phyloP scores from a whole-genome alignment of 176 grass and related monocot species.

The Poa annua region DNA sequence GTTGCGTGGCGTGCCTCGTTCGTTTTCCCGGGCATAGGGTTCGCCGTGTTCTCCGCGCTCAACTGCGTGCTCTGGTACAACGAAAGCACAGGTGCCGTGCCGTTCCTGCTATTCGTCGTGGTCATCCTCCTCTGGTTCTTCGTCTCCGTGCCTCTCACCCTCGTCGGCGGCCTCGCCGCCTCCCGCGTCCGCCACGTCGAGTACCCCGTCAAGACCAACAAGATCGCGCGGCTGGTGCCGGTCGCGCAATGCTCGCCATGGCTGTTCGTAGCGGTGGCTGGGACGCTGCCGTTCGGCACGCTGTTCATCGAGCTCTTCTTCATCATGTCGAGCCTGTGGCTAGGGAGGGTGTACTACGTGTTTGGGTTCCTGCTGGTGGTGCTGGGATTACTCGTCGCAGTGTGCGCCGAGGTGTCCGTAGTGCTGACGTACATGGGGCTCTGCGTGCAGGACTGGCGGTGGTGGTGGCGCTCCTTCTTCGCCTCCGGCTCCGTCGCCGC shows the following conservation, averaged over 20 bases:
- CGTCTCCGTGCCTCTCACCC: slow-evolving; percentile 70
- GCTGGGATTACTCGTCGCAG: slow-evolving; percentile 56
- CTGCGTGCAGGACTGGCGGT: slow-evolving; percentile 67
- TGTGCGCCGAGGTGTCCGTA: slow-evolving; percentile 69
- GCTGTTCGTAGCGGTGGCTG: slow-evolving; percentile 52
- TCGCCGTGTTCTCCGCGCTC: slow-evolving; percentile 52
- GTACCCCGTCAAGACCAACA: slow-evolving; percentile 56
- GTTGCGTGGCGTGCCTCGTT: slow-evolving; percentile 51
- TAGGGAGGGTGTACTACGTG: slow-evolving; percentile 71
- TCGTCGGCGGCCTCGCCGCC: slow-evolving; percentile 52
- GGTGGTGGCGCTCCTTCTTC: slow-evolving; percentile 87
- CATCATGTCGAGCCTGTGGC: slow-evolving; percentile 80
- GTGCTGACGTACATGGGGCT: slow-evolving; percentile 71
- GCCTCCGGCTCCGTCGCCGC: slow-evolving; percentile 66
- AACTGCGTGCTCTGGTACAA: slow-evolving; percentile 74
- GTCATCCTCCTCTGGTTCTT: slow-evolving; percentile 62
- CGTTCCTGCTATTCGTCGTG: slow-evolving; percentile 46
- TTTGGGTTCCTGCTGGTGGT: slow-evolving; percentile 77
- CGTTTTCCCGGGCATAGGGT: slow-evolving; percentile 56
- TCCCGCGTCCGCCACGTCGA: slow-evolving; percentile 52
- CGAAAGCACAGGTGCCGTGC: slow-evolving; percentile 69
- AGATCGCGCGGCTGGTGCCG: slow-evolving; percentile 54
- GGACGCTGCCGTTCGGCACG: slow-evolving; percentile 68
- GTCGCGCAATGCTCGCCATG: slow-evolving; percentile 54
- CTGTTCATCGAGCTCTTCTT: slow-evolving; percentile 87